Evolutionary conservation across 148 eudicot species (phyloP), one percentile per base, ranked within the genome.

Genomic region (Pharnaceum exiguum): DNA sequence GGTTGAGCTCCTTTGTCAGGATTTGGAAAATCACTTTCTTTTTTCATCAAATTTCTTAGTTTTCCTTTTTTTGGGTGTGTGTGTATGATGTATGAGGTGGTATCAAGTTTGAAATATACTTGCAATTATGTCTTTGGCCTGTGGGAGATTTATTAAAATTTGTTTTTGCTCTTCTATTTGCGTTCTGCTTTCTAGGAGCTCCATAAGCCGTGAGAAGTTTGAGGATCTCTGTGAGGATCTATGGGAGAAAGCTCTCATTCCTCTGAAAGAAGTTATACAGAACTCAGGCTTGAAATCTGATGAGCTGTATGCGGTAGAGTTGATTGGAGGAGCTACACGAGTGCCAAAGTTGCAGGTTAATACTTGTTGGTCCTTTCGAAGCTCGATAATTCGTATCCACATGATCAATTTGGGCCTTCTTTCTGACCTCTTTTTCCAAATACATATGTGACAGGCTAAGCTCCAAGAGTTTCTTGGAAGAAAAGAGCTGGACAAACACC

Each of bases 251-350:
- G 79, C 99, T 54, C 86, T 89, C 35, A 24, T 71, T 24, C 99
- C 96, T 38, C 37, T 89, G 45, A 82, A 84, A 55, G 85, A 86
- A 65, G 78, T 89, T 57, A 77, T 94, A 35, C 55, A 76, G 54
- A 67, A 81, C 70, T 83, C 96, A 57, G 96, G 89, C 32, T 39
- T 94, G 67, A 82, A 76, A 62, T 38, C 62, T 60, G 87, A 82
- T 13, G 95, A 89, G 39, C 61, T 94, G 62, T 63, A 79, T 64
- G 99, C 95, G 10, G 86, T 94, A 55, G 99, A 94, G 75, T 69
- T 89, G 50, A 86, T 89, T 74, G 99, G 99, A 74, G 99, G 96
- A 54, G 95, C 96, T 55, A 94, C 99, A 52, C 78, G 96, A 48
- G 95, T 94, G 42, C 99, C 99, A 21, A 94, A 82, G 75, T 82